Conservation (phyloP, 495 filamentous ascomycete species). For the Alectoria sarmentosa region DNA sequence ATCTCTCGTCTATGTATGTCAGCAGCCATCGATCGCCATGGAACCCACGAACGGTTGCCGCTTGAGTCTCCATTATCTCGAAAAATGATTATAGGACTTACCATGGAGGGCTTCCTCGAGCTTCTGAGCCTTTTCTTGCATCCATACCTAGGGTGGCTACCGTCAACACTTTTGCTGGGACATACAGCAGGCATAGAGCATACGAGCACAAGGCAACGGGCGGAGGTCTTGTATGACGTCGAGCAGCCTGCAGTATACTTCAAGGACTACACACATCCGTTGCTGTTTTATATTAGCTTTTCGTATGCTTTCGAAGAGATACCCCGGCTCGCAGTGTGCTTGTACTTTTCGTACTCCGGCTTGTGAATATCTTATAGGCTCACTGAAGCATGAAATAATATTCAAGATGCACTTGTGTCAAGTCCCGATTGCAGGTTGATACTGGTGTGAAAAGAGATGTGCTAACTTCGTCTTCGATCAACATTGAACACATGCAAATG, state of each 20-base stretch:
- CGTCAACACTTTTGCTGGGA: no score
- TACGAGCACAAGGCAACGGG: not conserved
- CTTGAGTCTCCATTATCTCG: constrained; percentile 5
- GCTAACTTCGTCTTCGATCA: not conserved
- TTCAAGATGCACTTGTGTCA: not conserved
- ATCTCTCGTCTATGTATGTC: constrained; percentile 19
- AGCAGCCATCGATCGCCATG: constrained; percentile 22
- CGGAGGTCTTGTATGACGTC: constrained; percentile 1
- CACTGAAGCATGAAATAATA: not conserved
- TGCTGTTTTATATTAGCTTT: constrained; percentile 1
- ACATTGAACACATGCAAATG: not conserved
- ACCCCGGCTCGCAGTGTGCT: constrained; percentile 16
- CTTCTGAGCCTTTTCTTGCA: not conserved
- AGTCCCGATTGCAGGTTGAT: not conserved
- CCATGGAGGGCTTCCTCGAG: not conserved
- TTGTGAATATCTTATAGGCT: not conserved
- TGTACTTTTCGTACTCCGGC: not conserved
- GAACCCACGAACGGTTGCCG: constrained; percentile 21
- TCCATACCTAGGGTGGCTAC: no score
- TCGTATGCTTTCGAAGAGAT: constrained; percentile 21
- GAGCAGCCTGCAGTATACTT: not conserved
- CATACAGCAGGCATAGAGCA: not conserved
- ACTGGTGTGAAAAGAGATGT: not conserved
- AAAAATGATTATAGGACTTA: not conserved
- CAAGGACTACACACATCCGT: not conserved